Evolutionary conservation across 2,329 filamentous ascomycete genomes (phyloP), one percentile per base, ranked within the genome.

Genomic region (Plectosphaerella sp.): DNA sequence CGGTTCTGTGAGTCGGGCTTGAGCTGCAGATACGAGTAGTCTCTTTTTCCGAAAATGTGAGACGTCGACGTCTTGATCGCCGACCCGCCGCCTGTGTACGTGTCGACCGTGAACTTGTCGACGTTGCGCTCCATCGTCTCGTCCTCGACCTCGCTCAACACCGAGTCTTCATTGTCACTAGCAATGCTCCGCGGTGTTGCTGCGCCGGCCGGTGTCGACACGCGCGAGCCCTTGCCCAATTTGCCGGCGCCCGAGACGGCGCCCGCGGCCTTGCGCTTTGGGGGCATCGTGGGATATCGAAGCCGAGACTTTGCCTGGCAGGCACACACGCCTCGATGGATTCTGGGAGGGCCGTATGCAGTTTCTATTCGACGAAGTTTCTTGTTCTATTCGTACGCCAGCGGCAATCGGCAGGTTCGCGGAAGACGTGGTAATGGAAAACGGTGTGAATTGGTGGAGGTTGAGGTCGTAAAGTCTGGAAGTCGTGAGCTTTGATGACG

Each of bases 1-100:
- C 94, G 86, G 64, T 92, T 91, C 57, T 86, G 83, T 72, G 96
- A 91, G 68, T 97, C 93, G 4, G 87, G 83, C 71, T 97, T 97
- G 58, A 97, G 76, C 37, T 83, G 76, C 37, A 96, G 78, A 58
- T 87, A 88, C 47, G 89, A 92, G 67, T 94, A 94, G 69, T 99
- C 91, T 68, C 73, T 62, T 62, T 74, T 62, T 62, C 72, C 63
- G 67, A 77, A 72, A 62, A 78, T 70, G 64, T 74, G 64, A 55
- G 72, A 49, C 11, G 48, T 49, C 16, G 48, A 28, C 43, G 54
- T 52, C 48, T 57, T 67, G 53, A 78, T 64, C 60, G 76, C 67
- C 58, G 47, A 43, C 6, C 49, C 45, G 51, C 51, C 49, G 14
- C 52, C 47, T 16, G 54, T 50, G 59, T 80, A 79, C 48, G 72